Evolutionary conservation across 805 yeast genomes (phyloP).

Genomic region (Deakozyma indianensis): DNA sequence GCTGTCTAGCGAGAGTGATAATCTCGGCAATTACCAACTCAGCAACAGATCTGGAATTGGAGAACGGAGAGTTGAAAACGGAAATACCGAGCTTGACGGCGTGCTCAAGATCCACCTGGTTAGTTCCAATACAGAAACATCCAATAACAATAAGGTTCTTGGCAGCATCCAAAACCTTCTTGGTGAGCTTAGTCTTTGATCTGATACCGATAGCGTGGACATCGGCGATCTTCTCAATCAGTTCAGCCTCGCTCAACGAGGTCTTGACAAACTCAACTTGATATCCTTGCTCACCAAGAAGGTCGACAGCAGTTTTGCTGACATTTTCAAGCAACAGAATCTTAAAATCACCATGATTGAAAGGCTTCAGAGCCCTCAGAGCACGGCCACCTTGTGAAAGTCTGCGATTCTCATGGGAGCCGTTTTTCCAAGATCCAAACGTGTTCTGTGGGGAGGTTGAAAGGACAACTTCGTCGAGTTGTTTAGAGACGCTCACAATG

Average conservation of each 20-base stretch:
- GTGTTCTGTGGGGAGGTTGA: constrained; percentile 13
- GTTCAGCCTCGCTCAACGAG: constrained; percentile 81
- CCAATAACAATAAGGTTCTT: constrained; percentile 83
- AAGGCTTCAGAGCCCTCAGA: constrained; percentile 75
- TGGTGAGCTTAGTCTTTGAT: constrained; percentile 85
- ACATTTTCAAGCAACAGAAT: constrained; percentile 85
- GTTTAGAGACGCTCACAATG: constrained; percentile 11
- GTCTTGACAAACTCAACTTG: constrained; percentile 90
- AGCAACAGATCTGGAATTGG: constrained; percentile 96
- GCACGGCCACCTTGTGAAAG: constrained; percentile 7
- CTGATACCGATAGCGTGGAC: constrained; percentile 97
- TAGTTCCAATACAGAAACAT: constrained; percentile 98
- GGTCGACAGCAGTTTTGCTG: constrained; percentile 79
- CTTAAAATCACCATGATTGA: constrained; percentile 89
- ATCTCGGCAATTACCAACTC: constrained; percentile 94
- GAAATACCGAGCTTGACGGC: constrained; percentile 92
- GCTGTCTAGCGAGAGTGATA: constrained; percentile 85
- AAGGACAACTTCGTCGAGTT: constrained; percentile 10
- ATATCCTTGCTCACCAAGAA: constrained; percentile 81
- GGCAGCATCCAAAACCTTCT: constrained; percentile 68
- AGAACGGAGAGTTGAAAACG: constrained; percentile 96
- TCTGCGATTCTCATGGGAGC: constrained; percentile 10
- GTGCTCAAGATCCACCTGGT: constrained; percentile 84
- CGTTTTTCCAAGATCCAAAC: constrained; percentile 4
- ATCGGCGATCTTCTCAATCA: constrained; percentile 82